These are phyloP conservation scores for Biscogniauxia sp. DNA, from an alignment of 2,329 filamentous ascomycete genomes.

Conservation along the genomic window DNA sequence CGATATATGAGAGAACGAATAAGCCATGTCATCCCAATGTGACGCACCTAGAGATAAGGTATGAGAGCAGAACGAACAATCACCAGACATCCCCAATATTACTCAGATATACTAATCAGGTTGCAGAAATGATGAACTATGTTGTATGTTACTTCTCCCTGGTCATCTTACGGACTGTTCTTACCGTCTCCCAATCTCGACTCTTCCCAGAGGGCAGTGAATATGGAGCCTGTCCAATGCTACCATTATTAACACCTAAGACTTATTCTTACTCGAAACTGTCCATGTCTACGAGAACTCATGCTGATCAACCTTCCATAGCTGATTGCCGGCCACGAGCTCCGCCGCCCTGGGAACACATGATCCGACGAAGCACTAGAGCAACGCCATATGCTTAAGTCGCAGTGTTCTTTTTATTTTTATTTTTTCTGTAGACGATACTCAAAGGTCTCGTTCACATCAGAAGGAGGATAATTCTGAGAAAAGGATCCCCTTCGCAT, in stretches of 20 bases:
- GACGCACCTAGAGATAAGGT: conserved; percentile 33
- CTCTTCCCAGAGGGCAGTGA: neutral
- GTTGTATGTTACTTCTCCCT: conserved; percentile 23
- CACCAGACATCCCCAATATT: neutral
- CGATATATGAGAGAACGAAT: conserved; percentile 33
- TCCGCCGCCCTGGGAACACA: conserved; percentile 32
- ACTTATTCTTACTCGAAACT: neutral
- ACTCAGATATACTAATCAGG: conserved; percentile 6
- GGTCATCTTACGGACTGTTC: neutral
- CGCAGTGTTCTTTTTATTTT: neutral
- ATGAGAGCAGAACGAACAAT: conserved; percentile 3
- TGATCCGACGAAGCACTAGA: conserved; percentile 31
- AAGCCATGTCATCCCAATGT: conserved; percentile 32
- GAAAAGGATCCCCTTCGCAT: neutral
- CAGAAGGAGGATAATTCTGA: neutral
- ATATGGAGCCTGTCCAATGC: no score
- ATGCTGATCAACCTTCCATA: conserved; percentile 8
- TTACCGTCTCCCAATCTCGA: neutral
- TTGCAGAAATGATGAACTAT: conserved; percentile 30
- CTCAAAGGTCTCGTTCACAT: neutral
- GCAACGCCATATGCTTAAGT: conserved; percentile 26
- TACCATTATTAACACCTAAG: neutral
- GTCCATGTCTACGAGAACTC: neutral
- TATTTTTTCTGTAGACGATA: neutral
- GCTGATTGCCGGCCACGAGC: conserved; percentile 32